A percentile compares a stretch with the other conserved stretches of the same genome.
Conservation (phyloP, 306 rosid species). For the Ziziphus jujuba region DNA sequence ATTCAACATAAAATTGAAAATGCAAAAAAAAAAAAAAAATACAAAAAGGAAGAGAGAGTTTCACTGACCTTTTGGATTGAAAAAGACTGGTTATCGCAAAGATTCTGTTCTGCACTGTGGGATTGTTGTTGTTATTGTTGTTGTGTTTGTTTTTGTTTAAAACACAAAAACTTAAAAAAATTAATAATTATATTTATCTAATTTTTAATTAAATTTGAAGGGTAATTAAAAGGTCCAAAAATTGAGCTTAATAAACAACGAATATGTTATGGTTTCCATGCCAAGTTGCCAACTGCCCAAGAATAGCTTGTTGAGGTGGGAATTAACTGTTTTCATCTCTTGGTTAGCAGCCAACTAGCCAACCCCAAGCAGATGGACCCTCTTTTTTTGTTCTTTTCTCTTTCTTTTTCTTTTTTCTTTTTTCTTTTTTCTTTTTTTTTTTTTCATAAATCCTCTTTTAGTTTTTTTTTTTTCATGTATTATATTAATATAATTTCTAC, state of each 20-base stretch:
- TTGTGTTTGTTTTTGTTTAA: slow-evolving; percentile 37
- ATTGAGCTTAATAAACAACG: slow-evolving; percentile 38
- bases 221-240: slow-evolving; percentile 29
- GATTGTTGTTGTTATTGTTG: slow-evolving; percentile 49
- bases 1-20: slow-evolving; percentile 1
- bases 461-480: too few relatives aligned
- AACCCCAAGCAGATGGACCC: too few relatives aligned
- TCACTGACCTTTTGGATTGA: slow-evolving; percentile 71
- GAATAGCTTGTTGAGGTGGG: slow-evolving; percentile 78
- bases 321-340: slow-evolving; percentile 22
- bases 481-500: too few relatives aligned
- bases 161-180: neutral
- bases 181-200: slow-evolving; percentile 1
- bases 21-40: slow-evolving; percentile 18
- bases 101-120: slow-evolving; percentile 41
- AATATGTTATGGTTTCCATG: slow-evolving; percentile 47
- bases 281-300: slow-evolving; percentile 68
- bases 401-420: neutral
- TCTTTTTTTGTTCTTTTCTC: neutral
- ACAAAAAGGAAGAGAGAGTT: slow-evolving; percentile 14
- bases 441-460: neutral
- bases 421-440: neutral
- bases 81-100: slow-evolving; percentile 51
- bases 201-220: neutral
- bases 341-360: slow-evolving; percentile 6